phyloP scores from a whole-genome alignment of 129 eudicot species.

The Oenanthe sinensis region DNA sequence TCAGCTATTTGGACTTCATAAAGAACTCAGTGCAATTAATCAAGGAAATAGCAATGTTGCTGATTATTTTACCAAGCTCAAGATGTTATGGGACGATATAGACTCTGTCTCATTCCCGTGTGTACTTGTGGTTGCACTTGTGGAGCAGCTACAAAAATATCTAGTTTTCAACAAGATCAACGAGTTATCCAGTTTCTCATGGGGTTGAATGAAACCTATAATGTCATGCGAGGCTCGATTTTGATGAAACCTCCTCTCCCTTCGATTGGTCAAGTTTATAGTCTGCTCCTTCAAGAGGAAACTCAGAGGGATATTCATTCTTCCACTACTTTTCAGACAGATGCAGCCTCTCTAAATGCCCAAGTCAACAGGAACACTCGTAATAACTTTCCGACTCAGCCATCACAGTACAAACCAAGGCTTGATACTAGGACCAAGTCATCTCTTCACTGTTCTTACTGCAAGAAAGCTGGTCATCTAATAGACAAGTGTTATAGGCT shows the following conservation, averaged over 20 bases:
- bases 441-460: background rate
- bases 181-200: constrained; percentile 1
- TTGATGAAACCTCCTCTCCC: background rate
- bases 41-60: background rate
- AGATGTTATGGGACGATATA: constrained; percentile 1
- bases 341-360: background rate
- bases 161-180: background rate
- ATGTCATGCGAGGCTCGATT: background rate
- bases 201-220: background rate
- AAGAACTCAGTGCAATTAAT: background rate
- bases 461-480: constrained; percentile 2
- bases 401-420: background rate
- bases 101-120: background rate
- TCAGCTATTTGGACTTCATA: background rate
- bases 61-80: background rate
- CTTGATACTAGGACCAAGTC: background rate
- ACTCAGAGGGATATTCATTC: background rate
- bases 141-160: background rate
- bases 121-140: background rate
- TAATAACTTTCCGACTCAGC: too few relatives aligned
- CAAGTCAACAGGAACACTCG: background rate
- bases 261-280: background rate
- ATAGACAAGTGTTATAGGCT: background rate
- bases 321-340: background rate
- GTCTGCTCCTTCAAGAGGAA: background rate